Evolutionary conservation across 306 rosid genomes (phyloP), one percentile per base, ranked within the genome.

Genomic region (Vachellia collinsii): DNA sequence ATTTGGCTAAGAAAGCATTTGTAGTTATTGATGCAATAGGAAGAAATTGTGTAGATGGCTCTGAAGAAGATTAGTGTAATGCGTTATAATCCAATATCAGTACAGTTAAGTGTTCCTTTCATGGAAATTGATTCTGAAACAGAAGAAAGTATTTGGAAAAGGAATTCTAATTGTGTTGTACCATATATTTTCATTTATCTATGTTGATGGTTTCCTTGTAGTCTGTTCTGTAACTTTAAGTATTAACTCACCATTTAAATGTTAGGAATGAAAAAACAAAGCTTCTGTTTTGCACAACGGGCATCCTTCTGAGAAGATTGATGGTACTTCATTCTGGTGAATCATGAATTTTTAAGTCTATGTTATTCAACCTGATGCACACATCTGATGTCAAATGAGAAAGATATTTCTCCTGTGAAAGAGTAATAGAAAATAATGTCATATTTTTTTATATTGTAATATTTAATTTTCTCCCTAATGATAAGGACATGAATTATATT

Each of bases 241-340:
- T 72, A 29, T 50, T 47, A 58, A 71, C 42, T 62, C 22, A 68
- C 68, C 75, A 25, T 76, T 61, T 70, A 82, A 56, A 65, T 88
- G 68, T 48, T 88, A 93, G 97, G 94, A 92, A 87, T 83, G 97
- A 88, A 69, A 88, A 83, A 82, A 94, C 98, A 79, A 92, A 90
- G 90, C 98, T 94, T 84, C 86, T 94, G 4, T 92, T 94, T 82
- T 94, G 98, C 76, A 94, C 98, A 10, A 94, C 98, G 3, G 98
- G 98, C 82, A 91, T 94, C 83, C 97, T 94, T 86, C 81, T 94
- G 84, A 92, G 98, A 88, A 90, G 89, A 91, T 84, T 94, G 39
- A 86, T 83, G 97, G 98, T 93, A 85, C 34, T 89, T 67, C 71
- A 42, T 69, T 78, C 51, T 51, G 43, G 66, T 70, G 75, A 48